Evolutionary conservation across 2,329 filamentous ascomycete species (phyloP).

Genomic region (Nigrograna mackinnonii): DNA sequence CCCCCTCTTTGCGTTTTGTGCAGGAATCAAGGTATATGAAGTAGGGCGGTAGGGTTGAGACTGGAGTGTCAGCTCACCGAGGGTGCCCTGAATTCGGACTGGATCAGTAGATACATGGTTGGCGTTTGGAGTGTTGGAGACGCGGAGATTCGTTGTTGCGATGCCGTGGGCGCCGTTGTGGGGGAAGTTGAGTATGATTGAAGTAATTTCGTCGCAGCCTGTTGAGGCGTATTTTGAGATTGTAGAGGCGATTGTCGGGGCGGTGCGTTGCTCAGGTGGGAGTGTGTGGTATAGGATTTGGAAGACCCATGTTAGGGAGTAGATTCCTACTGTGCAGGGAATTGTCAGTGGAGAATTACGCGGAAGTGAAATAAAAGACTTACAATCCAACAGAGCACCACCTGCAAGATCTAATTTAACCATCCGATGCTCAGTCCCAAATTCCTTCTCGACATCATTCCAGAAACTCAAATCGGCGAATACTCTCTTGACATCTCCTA

Average conservation of each 20-base stretch:
- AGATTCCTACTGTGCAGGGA: slow-evolving; percentile 66
- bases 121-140: slow-evolving; percentile 61
- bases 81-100: slow-evolving; percentile 75
- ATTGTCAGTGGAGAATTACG: background rate
- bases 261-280: slow-evolving; percentile 55
- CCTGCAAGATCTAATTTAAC: slow-evolving; percentile 79
- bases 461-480: slow-evolving; percentile 60
- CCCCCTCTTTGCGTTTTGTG: slow-evolving; percentile 43
- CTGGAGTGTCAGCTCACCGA: slow-evolving; percentile 76
- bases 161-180: slow-evolving; percentile 66
- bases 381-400: slow-evolving; percentile 72
- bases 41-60: slow-evolving; percentile 68
- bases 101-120: slow-evolving; percentile 53
- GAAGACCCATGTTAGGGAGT: slow-evolving; percentile 84
- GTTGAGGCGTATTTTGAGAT: slow-evolving; percentile 65
- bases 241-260: slow-evolving; percentile 67
- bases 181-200: slow-evolving; percentile 74
- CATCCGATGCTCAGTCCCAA: slow-evolving; percentile 65
- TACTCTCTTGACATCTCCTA: slow-evolving; percentile 58
- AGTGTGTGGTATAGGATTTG: slow-evolving; percentile 80
- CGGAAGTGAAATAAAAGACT: slow-evolving; percentile 17
- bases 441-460: slow-evolving; percentile 60
- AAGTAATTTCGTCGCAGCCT: slow-evolving; percentile 74
- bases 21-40: slow-evolving; percentile 64
- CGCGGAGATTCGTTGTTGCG: slow-evolving; percentile 46